phyloP scores from a whole-genome alignment of 495 filamentous ascomycete genomes.

The Hypoxylon lenormandii region DNA sequence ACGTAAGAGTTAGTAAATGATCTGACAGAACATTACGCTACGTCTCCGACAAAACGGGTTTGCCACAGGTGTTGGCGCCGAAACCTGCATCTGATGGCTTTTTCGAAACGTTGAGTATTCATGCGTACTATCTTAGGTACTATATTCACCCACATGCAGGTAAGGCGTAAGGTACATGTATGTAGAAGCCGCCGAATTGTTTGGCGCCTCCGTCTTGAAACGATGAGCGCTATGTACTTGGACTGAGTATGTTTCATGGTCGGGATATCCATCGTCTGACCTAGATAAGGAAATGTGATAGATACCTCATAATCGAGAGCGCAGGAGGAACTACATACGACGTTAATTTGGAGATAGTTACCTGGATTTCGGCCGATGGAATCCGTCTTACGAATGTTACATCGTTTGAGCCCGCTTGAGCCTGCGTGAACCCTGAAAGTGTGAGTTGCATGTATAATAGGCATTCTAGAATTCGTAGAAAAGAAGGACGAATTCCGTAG shows the following conservation, averaged over 20 bases:
- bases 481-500: conserved; percentile 19
- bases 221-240: too few relatives aligned
- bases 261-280: background rate
- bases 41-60: background rate
- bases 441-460: background rate
- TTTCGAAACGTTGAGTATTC: too few relatives aligned
- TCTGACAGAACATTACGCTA: conserved; percentile 23
- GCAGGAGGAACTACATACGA: conserved; percentile 30
- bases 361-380: conserved; percentile 17
- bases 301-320: conserved; percentile 25
- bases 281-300: conserved; percentile 10
- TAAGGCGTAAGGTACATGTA: too few relatives aligned
- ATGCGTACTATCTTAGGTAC: too few relatives aligned
- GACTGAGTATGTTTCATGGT: too few relatives aligned
- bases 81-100: too few relatives aligned
- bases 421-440: conserved; percentile 3
- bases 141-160: too few relatives aligned
- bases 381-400: conserved; percentile 38
- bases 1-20: conserved; percentile 38
- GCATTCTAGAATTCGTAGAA: conserved; percentile 28
- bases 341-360: conserved; percentile 12
- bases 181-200: too few relatives aligned
- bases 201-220: too few relatives aligned
- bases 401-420: background rate
- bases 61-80: background rate